Conservation (phyloP, 495 filamentous ascomycete genomes). For the Recurvomyces mirabilis region DNA sequence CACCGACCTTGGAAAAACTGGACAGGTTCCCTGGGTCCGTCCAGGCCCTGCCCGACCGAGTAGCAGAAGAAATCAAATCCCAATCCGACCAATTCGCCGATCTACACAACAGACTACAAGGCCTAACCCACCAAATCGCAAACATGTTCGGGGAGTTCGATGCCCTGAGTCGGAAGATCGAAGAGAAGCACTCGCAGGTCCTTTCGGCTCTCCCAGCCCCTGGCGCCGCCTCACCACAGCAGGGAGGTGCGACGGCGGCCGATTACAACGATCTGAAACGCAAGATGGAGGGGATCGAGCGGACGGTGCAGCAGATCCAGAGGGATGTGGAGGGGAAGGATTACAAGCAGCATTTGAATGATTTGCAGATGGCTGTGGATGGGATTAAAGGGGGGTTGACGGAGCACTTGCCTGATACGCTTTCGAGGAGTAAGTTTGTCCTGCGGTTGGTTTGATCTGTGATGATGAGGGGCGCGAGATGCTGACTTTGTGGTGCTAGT, state of each 20-base stretch:
- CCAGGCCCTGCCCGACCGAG: constrained; percentile 13
- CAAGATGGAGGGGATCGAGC: constrained; percentile 48
- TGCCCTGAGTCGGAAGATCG: constrained; percentile 34
- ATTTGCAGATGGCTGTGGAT: constrained; percentile 59
- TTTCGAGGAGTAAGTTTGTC: constrained; percentile 34
- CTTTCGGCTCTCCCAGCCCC: constrained; percentile 21
- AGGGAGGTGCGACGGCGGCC: constrained; percentile 21
- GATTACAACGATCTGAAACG: constrained; percentile 37
- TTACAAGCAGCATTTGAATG: constrained; percentile 56
- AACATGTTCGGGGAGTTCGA: constrained; percentile 56
- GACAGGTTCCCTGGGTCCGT: constrained; percentile 24
- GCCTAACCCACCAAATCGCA: constrained; percentile 58
- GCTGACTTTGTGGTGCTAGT: constrained; percentile 34
- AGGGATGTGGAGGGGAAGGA: constrained; percentile 61
- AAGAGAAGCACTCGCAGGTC: constrained; percentile 51
- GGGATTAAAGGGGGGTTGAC: constrained; percentile 59
- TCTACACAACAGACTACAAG: constrained; percentile 68
- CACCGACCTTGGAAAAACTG: constrained; percentile 27
- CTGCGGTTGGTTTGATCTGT: neutral
- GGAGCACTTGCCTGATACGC: constrained; percentile 44
- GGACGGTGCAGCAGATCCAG: constrained; percentile 42
- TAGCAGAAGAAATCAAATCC: constrained; percentile 29
- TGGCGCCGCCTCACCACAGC: neutral
- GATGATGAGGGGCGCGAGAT: neutral
- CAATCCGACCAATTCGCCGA: constrained; percentile 60